Evolutionary conservation across 2,329 filamentous ascomycete species (phyloP), one percentile per base, ranked within the genome.

Genomic region (Geoglossum cookeanum): DNA sequence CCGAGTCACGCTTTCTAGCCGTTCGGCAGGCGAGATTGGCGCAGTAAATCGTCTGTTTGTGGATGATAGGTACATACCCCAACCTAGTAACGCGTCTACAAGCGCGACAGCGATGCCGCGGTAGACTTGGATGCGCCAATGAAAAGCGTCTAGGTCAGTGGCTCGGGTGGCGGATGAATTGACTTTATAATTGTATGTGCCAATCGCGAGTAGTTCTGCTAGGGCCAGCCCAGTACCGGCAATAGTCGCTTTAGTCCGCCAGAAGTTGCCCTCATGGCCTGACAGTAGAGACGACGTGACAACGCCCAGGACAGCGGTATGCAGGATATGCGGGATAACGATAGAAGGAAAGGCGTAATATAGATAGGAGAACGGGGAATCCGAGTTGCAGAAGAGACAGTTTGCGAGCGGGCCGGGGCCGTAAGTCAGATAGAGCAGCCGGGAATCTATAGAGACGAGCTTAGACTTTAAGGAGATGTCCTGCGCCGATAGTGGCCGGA

Each of bases 371-470:
- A 72, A 74, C 4, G 80, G 76, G 53, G 85, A 80, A 59, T 86
- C 82, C n/a, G 79, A 71, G 55, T 72, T 75, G 76, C 90, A 96
- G 72, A 94, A 95, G n/a, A 80, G 77, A 68, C 90, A 97, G 59
- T 80, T 75, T 27, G 82, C 74, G 42, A 97, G 68, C 7, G 83
- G 80, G 37, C 79, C 75, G 0, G 89, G 87, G 1, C 92, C 92
- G 69, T 81, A 94, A 59, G 85, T 81, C 56, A 94, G 76, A 71
- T 96, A 97, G 6, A 94, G 74, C 59, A 92, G 77, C 57, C 87
- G 78, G 53, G 84, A 84, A 62, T 87, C 81, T 57, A 83, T 71
- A 59, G 78, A 83, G 62, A 80, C 77, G 65, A 97, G 82, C 63
- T 83, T 83, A 30, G 73, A 70, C 56, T 81, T 78, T 8, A 97